Evolutionary conservation across 306 rosid genomes (phyloP).

Genomic region (Malus sylvestris): DNA sequence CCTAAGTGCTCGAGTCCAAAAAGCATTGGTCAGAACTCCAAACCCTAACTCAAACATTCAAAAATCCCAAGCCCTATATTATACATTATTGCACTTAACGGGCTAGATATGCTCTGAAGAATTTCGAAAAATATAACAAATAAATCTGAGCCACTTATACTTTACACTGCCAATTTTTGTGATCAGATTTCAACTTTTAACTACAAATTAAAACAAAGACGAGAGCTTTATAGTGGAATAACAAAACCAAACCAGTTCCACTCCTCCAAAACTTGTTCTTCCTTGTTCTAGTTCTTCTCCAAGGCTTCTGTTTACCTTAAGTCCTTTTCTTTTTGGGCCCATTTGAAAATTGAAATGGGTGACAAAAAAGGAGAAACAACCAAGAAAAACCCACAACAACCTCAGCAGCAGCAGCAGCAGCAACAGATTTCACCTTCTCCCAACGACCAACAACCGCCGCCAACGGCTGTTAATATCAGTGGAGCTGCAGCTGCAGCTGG

Average conservation of each 20-base stretch:
- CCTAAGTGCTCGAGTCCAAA: neutral
- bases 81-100: too few species aligned
- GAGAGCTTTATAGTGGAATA: neutral
- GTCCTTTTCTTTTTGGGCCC: constrained; percentile 29
- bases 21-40: neutral
- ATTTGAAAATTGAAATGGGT: constrained; percentile 32
- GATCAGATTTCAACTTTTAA: neutral
- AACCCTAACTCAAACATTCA: neutral
- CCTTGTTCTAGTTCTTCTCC: constrained; percentile 25
- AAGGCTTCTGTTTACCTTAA: neutral
- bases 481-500: neutral
- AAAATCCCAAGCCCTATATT: neutral
- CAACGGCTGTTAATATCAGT: neutral
- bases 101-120: too few species aligned
- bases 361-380: constrained; percentile 64
- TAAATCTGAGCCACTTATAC: neutral
- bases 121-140: too few species aligned
- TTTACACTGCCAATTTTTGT: constrained; percentile 5
- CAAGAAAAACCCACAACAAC: constrained; percentile 38
- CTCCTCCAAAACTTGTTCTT: neutral
- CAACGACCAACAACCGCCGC: constrained; percentile 15
- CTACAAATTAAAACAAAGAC: too few species aligned
- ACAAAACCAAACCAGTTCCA: constrained; percentile 20
- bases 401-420: constrained; percentile 19
- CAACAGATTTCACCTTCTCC: constrained; percentile 61